A percentile compares a stretch with the other conserved stretches of the same genome.
phyloP scores from a whole-genome alignment of 2,329 filamentous ascomycete genomes.

The Hypocrella siamensis region DNA sequence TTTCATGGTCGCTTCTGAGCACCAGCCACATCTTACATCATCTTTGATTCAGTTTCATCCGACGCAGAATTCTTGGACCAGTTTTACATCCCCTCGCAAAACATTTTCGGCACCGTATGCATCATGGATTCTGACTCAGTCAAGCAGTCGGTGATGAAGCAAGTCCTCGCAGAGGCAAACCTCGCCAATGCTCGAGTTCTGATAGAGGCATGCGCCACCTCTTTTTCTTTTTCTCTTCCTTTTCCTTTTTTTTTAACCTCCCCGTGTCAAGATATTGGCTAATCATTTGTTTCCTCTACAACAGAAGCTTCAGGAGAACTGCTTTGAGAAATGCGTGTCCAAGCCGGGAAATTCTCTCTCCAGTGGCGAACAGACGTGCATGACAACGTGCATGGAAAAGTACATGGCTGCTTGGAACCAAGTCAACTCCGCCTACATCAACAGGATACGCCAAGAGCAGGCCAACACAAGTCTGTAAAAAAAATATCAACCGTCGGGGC shows the following conservation, averaged over 20 bases:
- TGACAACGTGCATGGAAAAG: constrained; percentile 69
- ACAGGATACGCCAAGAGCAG: constrained; percentile 44
- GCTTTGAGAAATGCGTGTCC: constrained; percentile 63
- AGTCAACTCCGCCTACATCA: constrained; percentile 53
- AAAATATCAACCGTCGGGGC: not conserved
- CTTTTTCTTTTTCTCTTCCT: no score
- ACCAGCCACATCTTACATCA: constrained; percentile 1
- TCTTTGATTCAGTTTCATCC: not conserved
- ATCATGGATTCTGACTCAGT: constrained; percentile 42
- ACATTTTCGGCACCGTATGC: not conserved
- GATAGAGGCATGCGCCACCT: constrained; percentile 45
- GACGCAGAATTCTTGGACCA: no score
- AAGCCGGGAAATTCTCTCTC: constrained; percentile 53
- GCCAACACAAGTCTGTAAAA: constrained; percentile 8
- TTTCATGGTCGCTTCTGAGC: no score
- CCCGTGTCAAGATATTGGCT: no score
- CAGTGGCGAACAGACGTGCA: constrained; percentile 52
- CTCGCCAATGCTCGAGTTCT: constrained; percentile 53
- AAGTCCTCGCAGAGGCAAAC: constrained; percentile 48
- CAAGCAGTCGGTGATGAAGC: constrained; percentile 48
- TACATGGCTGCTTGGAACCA: constrained; percentile 71
- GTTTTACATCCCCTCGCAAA: no score
- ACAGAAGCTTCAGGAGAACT: constrained; percentile 72
- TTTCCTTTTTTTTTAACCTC: no score
- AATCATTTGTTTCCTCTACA: constrained; percentile 15